Percentiles rank a stretch among this genome's conserved stretches.
These are phyloP conservation scores for Globisporangium recalcitrans DNA, from an alignment of 352 stramenopile species.

Conservation along the genomic window DNA sequence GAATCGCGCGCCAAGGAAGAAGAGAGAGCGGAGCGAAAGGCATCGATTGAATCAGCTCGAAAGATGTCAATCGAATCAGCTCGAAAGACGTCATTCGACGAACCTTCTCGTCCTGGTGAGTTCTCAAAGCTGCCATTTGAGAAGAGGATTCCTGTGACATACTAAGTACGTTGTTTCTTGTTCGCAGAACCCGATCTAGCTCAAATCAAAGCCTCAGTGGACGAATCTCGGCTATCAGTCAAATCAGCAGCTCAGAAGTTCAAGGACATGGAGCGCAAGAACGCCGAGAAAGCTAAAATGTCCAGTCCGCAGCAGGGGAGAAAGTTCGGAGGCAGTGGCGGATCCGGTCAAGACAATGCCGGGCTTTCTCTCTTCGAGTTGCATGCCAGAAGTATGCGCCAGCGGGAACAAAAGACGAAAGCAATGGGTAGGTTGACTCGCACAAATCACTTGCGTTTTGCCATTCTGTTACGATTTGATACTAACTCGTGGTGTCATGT, in stretches of 20 bases:
- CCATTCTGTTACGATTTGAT: neutral
- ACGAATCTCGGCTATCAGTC: slow-evolving; percentile 42
- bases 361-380: slow-evolving; percentile 17
- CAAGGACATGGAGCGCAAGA: slow-evolving; percentile 58
- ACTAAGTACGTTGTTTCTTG: neutral
- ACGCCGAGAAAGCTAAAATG: slow-evolving; percentile 12
- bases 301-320: neutral
- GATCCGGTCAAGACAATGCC: slow-evolving; percentile 3
- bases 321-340: neutral
- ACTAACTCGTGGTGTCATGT: neutral
- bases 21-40: slow-evolving; percentile 27
- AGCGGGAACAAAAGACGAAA: slow-evolving; percentile 15
- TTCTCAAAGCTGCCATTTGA: neutral
- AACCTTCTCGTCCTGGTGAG: slow-evolving; percentile 7
- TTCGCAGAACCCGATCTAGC: slow-evolving; percentile 42
- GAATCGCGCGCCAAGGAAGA: slow-evolving; percentile 28
- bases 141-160: neutral
- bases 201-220: slow-evolving; percentile 53
- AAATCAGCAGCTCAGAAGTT: slow-evolving; percentile 56
- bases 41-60: slow-evolving; percentile 25
- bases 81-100: slow-evolving; percentile 35
- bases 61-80: slow-evolving; percentile 31
- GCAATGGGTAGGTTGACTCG: slow-evolving; percentile 7
- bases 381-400: slow-evolving; percentile 16
- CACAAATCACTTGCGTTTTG: too few species aligned